Conservation (phyloP, 257 asterid genomes). For the Handroanthus guayacan region DNA sequence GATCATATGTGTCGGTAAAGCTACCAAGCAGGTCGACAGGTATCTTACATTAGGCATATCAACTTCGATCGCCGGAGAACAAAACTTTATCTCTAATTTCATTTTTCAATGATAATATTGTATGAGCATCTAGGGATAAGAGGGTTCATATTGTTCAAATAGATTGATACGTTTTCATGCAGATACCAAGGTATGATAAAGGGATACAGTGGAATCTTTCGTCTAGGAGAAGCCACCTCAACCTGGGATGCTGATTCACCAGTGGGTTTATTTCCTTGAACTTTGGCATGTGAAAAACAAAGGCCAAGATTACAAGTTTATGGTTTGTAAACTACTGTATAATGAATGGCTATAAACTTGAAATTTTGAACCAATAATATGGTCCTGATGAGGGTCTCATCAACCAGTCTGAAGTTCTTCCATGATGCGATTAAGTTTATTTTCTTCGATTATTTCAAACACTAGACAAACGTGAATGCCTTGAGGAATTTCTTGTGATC, state of each 20-base stretch:
- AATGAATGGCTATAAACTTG: background rate
- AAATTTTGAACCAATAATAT: background rate
- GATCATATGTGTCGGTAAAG: constrained; percentile 96
- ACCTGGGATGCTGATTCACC: constrained; percentile 99
- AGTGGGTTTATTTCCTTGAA: constrained; percentile 54
- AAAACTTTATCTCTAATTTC: background rate
- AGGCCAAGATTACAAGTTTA: too few relatives aligned
- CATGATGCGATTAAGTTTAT: background rate
- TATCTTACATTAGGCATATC: constrained; percentile 38
- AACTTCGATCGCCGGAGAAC: background rate
- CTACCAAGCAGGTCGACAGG: constrained; percentile 94
- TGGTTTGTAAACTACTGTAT: background rate
- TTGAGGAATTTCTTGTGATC: background rate
- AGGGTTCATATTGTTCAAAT: constrained; percentile 1
- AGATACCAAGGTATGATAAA: constrained; percentile 97
- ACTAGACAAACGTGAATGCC: background rate
- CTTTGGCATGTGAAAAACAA: background rate
- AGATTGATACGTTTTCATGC: constrained; percentile 38
- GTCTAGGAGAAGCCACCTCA: constrained; percentile 98
- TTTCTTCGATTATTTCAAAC: background rate
- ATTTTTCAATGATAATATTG: background rate
- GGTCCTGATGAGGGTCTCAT: background rate
- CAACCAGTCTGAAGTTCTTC: background rate
- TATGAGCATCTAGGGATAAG: background rate
- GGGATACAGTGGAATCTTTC: constrained; percentile 96